These are phyloP conservation scores for Botrytis tulipae DNA, from an alignment of 2,329 filamentous ascomycete species.

Conservation along the genomic window DNA sequence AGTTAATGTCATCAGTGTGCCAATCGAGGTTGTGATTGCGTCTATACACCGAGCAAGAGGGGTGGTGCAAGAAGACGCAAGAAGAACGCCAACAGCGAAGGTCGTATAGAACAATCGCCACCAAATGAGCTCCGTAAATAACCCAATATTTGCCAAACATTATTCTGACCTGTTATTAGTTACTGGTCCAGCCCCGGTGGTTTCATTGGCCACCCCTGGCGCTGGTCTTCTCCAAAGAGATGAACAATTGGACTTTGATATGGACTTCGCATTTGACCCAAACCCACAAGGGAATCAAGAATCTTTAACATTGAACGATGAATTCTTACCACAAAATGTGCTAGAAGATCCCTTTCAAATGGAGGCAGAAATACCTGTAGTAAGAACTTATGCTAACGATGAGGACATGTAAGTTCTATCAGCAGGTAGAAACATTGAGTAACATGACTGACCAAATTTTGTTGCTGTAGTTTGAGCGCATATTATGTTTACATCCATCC, in stretches of 20 bases:
- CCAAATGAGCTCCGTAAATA: slow-evolving; percentile 19
- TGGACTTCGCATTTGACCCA: slow-evolving; percentile 7
- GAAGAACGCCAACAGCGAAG: slow-evolving; percentile 16
- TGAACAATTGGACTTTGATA: slow-evolving; percentile 7
- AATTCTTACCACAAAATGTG: slow-evolving; percentile 20
- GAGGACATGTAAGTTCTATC: slow-evolving; percentile 32
- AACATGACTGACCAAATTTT: neutral
- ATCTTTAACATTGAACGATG: slow-evolving; percentile 21
- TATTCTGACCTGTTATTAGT: neutral
- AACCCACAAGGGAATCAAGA: neutral
- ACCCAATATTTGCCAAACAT: neutral
- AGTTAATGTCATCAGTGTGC: slow-evolving; percentile 28
- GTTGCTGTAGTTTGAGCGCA: slow-evolving; percentile 43
- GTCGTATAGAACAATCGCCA: neutral
- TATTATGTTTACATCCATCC: slow-evolving; percentile 54
- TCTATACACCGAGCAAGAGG: slow-evolving; percentile 35
- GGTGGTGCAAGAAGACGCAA: slow-evolving; percentile 35
- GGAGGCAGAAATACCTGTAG: neutral
- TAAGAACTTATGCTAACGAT: slow-evolving; percentile 32
- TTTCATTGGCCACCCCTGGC: slow-evolving; percentile 13
- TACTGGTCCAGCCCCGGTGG: slow-evolving; percentile 14
- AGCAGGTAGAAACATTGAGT: neutral
- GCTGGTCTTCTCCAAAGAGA: slow-evolving; percentile 16
- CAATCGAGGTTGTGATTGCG: slow-evolving; percentile 35
- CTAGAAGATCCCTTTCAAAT: slow-evolving; percentile 20